Conservation (phyloP, 257 asterid species). For the Asclepias syriaca region DNA sequence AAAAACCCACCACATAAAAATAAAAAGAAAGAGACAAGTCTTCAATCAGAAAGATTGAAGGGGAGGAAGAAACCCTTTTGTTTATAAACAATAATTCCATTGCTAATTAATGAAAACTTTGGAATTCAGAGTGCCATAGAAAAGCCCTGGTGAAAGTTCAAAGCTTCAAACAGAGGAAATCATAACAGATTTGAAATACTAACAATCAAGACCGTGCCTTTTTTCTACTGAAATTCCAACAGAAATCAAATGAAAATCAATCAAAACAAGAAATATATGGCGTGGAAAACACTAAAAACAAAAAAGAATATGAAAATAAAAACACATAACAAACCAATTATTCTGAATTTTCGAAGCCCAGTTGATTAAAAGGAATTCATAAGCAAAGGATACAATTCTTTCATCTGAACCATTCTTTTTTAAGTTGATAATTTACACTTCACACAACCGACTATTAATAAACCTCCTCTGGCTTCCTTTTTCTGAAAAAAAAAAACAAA, state of each 20-base stretch:
- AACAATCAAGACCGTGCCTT: neutral
- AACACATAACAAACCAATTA: neutral
- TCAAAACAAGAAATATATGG: neutral
- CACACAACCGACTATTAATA: neutral
- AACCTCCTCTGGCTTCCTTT: neutral
- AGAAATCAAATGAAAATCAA: neutral
- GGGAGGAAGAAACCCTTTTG: too few species aligned
- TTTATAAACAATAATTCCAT: neutral
- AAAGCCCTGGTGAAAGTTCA: neutral
- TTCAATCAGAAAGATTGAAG: neutral
- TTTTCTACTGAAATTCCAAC: neutral
- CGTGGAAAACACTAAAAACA: neutral
- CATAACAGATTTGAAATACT: neutral
- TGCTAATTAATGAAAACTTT: neutral
- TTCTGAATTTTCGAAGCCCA: slow-evolving; percentile 1
- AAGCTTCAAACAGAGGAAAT: neutral
- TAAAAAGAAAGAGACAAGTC: neutral
- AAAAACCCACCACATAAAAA: slow-evolving; percentile 8
- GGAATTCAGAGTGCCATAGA: neutral
- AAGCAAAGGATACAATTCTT: slow-evolving; percentile 79
- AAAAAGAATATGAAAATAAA: neutral
- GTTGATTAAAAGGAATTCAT: neutral
- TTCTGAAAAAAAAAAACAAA: neutral
- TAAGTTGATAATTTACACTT: neutral
- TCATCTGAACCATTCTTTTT: slow-evolving; percentile 64